Base-by-base conservation (phyloP, 169 alveolate species). In the Plasmodium inui region DNA sequence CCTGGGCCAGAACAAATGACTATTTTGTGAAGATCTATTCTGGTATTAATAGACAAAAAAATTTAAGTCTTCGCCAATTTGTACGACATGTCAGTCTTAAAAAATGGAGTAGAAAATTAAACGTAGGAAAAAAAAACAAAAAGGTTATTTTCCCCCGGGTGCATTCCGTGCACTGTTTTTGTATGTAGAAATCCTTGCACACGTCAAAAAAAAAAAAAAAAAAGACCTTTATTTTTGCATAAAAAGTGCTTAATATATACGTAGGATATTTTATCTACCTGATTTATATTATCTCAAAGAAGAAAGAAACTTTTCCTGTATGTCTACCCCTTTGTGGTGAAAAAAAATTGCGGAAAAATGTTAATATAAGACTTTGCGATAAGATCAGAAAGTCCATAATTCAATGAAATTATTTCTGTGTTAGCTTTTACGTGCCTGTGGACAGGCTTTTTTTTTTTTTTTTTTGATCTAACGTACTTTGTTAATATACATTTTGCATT, bases 51-150 rank as follows among this genome's bases (percentile, higher is more conserved):
- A 26, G 34, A 82, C 28, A 14, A 32, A 82, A 55, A 28, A 53
- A 53, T 82, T 82, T 22, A 74, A 34, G 73, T 80, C 73, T 80
- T 41, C 22, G 30, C 41, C 76, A 67, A 67, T 67, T 67, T 67
- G 19, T 50, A 14, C 8, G 22, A 50, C 8, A 50, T 12, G 61
- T 2, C 22, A 50, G 61, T 50, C 61, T 50, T 50, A 50, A 14
- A 50, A 30, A 28, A 41, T 26, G 26, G 34, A 30, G 71, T 57
- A 34, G 17, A 78, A 78, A 78, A 32, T 32, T 28, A 78, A 71
- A 71, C 41, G 19, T 71, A 71, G 34, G 3, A 37, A 37, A 74
- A 74, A 73, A 44, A 30, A 73, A 74, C 26, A 37, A 37, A 34
- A 34, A 74, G 37, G 26, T 74, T 74, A 32, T 41, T 80, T 79